Evolutionary conservation across 257 asterid species (phyloP).

Genomic region (Capsicum chinense): DNA sequence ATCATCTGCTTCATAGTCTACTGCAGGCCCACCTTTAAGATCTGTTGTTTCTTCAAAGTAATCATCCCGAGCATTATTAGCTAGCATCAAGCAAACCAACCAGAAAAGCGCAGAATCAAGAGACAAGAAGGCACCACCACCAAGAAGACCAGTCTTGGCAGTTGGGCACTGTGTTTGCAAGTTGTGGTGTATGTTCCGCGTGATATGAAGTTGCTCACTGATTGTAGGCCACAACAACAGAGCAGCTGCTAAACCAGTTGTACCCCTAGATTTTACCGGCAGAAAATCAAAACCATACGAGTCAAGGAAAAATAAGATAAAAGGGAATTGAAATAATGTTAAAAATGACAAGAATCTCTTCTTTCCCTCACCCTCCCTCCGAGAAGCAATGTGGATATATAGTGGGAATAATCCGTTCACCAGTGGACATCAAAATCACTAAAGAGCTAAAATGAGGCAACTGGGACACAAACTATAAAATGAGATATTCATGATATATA

Average conservation of each 20-base stretch:
- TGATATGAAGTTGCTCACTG: conserved; percentile 68
- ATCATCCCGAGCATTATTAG: conserved; percentile 73
- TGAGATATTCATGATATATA: not conserved
- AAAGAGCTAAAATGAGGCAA: not conserved
- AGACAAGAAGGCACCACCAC: conserved; percentile 92
- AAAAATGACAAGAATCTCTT: not conserved
- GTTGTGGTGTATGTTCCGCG: conserved; percentile 59
- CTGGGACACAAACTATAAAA: not conserved
- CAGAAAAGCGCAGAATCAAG: conserved; percentile 85
- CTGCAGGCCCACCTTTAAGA: conserved; percentile 31
- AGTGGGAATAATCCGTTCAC: not conserved
- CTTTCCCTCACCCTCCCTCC: not conserved
- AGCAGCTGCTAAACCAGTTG: conserved; percentile 69
- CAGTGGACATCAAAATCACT: not conserved
- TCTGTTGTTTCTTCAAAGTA: conserved; percentile 54
- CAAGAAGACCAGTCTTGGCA: conserved; percentile 93
- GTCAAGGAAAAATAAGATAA: not conserved
- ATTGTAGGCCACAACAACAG: conserved; percentile 83
- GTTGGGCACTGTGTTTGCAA: conserved; percentile 73
- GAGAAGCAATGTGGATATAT: no score
- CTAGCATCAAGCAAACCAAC: conserved; percentile 86
- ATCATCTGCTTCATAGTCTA: not conserved
- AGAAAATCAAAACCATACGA: not conserved
- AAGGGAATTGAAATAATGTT: not conserved
- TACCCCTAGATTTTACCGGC: conserved; percentile 43